Evolutionary conservation across 176 grass and related monocot species (phyloP), one percentile per base, ranked within the genome.

Genomic region (Cenchrus purpureus): DNA sequence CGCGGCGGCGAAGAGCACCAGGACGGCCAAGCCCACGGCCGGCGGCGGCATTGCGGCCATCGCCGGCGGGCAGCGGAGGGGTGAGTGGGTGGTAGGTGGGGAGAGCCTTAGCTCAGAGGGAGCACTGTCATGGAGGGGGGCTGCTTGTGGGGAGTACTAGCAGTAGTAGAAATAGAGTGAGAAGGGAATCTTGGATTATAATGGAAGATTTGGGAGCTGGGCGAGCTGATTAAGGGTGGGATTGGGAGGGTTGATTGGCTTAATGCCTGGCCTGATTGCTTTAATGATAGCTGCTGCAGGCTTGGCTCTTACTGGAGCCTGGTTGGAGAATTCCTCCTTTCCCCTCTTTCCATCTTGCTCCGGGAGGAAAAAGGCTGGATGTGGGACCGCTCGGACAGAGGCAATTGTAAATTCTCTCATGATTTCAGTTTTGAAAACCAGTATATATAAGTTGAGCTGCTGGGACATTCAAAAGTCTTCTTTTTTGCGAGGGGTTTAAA

Each of bases 151-250:
- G 43, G 79, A 82, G 62, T 82, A 82, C 64, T 28, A 22, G 76
- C 43, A 82, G 45, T 44, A 66, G 84, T 31, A 86, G 84, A 86
- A 86, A 86, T 90, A 84, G 76, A 80, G 53, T 73, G 80, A 65
- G 85, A 10, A 69, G 60, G 84, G 89, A 91, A 91, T 91, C 89
- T 91, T 87, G 76, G 79, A 87, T 81, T 87, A 87, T 84, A 91
- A 91, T 91, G 89, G 89, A 87, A 91, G 85, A 40, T 87, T 91
- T 79, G 62, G 75, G 53, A 84, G 80, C 69, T 69, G 86, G 86
- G 28, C 10, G 71, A 50, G 73, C 65, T 55, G 55, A 86, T 79
- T 71, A 70, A 58, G 75, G 71, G 32, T 25, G 31, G 71, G 63
- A 74, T 57, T 65, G 5, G 75, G 72, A 53, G 57, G 53, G 9